Evolutionary conservation across 441 rosid genomes (phyloP).

Genomic region (Brassica hybrid): DNA sequence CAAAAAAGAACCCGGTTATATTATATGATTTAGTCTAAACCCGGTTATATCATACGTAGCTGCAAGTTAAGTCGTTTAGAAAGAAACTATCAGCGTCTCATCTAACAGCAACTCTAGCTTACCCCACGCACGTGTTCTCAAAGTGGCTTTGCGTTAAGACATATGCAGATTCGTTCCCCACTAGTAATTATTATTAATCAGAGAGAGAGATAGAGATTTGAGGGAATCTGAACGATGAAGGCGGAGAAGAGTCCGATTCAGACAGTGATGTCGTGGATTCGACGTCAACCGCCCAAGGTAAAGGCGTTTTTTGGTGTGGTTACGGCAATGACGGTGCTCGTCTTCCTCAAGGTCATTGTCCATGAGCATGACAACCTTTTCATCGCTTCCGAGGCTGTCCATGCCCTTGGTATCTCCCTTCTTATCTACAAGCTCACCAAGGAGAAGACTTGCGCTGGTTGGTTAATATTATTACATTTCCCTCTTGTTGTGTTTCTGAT

Average conservation of each 20-base stretch:
- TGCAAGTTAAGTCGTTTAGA: neutral
- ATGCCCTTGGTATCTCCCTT: constrained; percentile 60
- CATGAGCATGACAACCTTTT: constrained; percentile 71
- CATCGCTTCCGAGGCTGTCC: constrained; percentile 65
- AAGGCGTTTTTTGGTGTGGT: constrained; percentile 51
- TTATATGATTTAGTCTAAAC: too few relatives aligned
- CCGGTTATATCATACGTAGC: neutral
- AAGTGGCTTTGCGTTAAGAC: constrained; percentile 34
- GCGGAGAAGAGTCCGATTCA: constrained; percentile 55
- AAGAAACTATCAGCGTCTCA: constrained; percentile 29
- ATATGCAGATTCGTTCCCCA: neutral
- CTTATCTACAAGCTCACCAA: constrained; percentile 70
- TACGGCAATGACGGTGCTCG: constrained; percentile 49
- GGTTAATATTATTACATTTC: neutral
- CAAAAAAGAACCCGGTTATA: neutral
- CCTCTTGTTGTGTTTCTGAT: neutral
- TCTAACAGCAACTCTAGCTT: constrained; percentile 29
- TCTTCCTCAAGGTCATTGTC: constrained; percentile 56
- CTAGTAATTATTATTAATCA: neutral
- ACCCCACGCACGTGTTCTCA: constrained; percentile 32
- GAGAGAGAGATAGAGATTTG: neutral
- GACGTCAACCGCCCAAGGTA: constrained; percentile 66
- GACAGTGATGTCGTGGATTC: constrained; percentile 56
- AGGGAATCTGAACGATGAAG: constrained; percentile 47
- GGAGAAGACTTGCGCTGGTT: constrained; percentile 68